Conservation (phyloP, 1,284 basidiomycete species). For the Marasmius tenuissimus region DNA sequence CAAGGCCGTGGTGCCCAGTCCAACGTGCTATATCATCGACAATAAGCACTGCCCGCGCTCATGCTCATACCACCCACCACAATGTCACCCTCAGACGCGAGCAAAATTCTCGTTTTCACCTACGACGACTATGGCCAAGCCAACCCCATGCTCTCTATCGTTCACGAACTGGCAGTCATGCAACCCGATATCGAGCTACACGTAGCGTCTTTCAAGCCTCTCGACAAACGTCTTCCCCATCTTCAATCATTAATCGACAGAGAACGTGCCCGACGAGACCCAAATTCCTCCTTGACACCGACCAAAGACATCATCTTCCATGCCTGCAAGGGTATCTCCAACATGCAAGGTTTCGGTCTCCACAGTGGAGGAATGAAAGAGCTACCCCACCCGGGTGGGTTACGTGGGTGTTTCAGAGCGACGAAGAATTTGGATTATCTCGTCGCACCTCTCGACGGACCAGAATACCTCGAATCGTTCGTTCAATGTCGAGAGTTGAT, state of each 20-base stretch:
- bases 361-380: neutral
- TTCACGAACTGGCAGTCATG: constrained; percentile 9
- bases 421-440: neutral
- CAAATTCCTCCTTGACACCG: neutral
- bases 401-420: constrained; percentile 5
- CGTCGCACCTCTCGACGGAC: constrained; percentile 2
- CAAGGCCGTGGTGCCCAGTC: too few relatives aligned
- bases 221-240: constrained; percentile 7
- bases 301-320: constrained; percentile 1
- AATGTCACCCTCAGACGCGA: neutral
- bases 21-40: too few relatives aligned
- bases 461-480: constrained; percentile 4
- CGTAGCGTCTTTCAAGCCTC: constrained; percentile 9
- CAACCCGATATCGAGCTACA: constrained; percentile 6
- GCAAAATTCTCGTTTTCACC: constrained; percentile 6
- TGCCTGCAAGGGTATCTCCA: neutral
- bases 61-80: neutral
- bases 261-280: neutral
- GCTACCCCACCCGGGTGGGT: constrained; percentile 4
- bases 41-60: too few relatives aligned
- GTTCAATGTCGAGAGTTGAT: neutral
- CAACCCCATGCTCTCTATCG: constrained; percentile 13
- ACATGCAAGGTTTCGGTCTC: neutral
- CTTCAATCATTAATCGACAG: constrained; percentile 1
- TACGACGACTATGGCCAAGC: constrained; percentile 16